Evolutionary conservation across 441 rosid species (phyloP).

Genomic region (Pelargonium cotyledonis): DNA sequence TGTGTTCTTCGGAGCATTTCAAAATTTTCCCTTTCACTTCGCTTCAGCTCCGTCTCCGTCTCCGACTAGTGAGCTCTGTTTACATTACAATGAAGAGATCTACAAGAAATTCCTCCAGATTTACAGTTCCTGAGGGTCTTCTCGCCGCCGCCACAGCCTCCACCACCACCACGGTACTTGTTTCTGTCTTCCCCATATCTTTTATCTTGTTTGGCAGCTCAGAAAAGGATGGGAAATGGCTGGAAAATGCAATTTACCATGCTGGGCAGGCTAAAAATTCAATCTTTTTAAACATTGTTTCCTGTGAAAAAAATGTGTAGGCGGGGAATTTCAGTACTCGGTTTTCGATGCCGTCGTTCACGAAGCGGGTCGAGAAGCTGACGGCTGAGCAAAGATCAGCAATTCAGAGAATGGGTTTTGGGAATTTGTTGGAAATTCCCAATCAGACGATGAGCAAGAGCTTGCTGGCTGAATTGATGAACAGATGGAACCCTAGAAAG

Average conservation of each 20-base stretch:
- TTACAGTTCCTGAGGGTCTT: neutral
- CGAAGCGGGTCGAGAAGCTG: slow-evolving; percentile 33
- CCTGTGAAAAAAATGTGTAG: slow-evolving; percentile 17
- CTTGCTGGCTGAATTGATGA: slow-evolving; percentile 34
- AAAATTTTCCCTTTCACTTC: neutral
- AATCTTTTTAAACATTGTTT: neutral
- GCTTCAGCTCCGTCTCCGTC: neutral
- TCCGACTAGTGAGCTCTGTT: neutral
- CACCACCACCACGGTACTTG: slow-evolving; percentile 2
- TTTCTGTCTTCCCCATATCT: neutral
- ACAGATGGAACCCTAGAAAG: slow-evolving; percentile 29
- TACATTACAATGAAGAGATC: neutral
- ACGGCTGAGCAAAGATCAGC: slow-evolving; percentile 24
- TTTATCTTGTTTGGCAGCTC: neutral
- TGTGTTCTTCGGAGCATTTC: no score
- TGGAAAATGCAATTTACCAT: neutral
- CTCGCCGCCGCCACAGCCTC: neutral
- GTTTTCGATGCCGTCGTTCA: slow-evolving; percentile 37
- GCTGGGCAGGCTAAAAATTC: neutral
- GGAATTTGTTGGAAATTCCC: slow-evolving; percentile 30
- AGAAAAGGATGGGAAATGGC: no score
- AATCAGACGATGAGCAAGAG: slow-evolving; percentile 36
- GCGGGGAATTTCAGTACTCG: slow-evolving; percentile 32
- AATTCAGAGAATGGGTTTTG: slow-evolving; percentile 31
- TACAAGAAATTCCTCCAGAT: neutral